phyloP scores from a whole-genome alignment of 176 grass and related monocot species.

The Oryza australiensis region DNA sequence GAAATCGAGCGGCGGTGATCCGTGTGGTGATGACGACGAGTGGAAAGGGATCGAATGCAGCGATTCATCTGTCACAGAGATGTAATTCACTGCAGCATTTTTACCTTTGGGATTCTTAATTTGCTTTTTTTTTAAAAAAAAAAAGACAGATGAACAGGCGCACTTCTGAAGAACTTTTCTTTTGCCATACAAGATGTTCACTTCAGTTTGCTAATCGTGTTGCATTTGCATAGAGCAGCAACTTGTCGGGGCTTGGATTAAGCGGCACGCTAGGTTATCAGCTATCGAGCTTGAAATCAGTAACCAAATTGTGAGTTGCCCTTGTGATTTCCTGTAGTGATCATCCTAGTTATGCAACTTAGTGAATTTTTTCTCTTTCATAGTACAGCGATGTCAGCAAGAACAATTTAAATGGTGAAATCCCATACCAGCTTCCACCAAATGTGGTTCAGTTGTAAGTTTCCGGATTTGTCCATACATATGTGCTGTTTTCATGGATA shows the following conservation, averaged over 20 bases:
- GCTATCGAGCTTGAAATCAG: conserved; percentile 77
- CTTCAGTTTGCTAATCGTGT: conserved; percentile 2
- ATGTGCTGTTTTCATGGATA: conserved; percentile 17
- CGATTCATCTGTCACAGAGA: conserved; percentile 72
- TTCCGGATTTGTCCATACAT: not conserved
- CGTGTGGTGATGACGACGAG: conserved; percentile 52
- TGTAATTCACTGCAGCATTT: conserved; percentile 53
- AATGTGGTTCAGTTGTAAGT: conserved; percentile 81
- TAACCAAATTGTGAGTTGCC: conserved; percentile 94
- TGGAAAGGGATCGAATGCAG: conserved; percentile 82
- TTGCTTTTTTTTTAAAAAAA: not conserved
- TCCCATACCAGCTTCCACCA: conserved; percentile 91
- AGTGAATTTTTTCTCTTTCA: conserved; percentile 64
- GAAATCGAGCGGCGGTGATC: conserved; percentile 68
- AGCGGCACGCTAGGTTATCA: conserved; percentile 78
- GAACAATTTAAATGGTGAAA: conserved; percentile 85
- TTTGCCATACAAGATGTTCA: not conserved
- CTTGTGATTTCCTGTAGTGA: conserved; percentile 32
- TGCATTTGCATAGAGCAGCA: conserved; percentile 48
- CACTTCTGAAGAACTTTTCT: not conserved
- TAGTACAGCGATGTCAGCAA: conserved; percentile 95
- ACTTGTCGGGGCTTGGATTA: conserved; percentile 71
- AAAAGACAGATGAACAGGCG: not conserved
- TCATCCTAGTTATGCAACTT: conserved; percentile 55
- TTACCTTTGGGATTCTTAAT: not conserved